Conservation (phyloP, 306 rosid genomes). For the Acacia acuminata region DNA sequence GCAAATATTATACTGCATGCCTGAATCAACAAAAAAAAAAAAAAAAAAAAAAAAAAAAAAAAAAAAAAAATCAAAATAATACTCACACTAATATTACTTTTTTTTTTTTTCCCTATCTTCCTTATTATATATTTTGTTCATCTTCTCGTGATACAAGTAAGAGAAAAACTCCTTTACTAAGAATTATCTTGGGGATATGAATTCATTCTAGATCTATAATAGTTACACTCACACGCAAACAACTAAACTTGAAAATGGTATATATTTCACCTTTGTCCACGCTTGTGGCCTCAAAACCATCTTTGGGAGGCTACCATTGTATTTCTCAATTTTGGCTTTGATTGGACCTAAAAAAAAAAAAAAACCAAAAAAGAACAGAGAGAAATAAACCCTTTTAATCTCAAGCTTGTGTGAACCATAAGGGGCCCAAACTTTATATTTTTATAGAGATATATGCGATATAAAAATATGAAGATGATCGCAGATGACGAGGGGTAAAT, state of each 20-base stretch:
- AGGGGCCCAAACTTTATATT: background rate
- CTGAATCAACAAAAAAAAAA: too few relatives aligned
- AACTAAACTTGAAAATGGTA: background rate
- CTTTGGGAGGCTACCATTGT: background rate
- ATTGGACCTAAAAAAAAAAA: background rate
- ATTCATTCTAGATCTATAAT: background rate
- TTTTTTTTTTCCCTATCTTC: too few relatives aligned
- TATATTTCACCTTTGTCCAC: background rate
- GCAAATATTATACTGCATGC: constrained; percentile 22
- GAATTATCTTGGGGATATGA: background rate
- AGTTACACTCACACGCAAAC: too few relatives aligned
- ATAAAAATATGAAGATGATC: too few relatives aligned
- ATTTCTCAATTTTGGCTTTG: background rate
- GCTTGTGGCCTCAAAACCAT: background rate
- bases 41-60: too few relatives aligned
- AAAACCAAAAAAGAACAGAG: too few relatives aligned
- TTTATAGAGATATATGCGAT: background rate
- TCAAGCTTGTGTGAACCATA: background rate
- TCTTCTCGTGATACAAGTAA: background rate
- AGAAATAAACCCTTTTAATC: background rate
- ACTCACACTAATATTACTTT: too few relatives aligned
- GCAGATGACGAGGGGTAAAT: background rate
- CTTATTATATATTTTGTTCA: too few relatives aligned
- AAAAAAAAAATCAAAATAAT: too few relatives aligned
- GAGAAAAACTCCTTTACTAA: background rate